phyloP scores from a whole-genome alignment of 2,329 filamentous ascomycete species.

The Colletotrichum spinosum region DNA sequence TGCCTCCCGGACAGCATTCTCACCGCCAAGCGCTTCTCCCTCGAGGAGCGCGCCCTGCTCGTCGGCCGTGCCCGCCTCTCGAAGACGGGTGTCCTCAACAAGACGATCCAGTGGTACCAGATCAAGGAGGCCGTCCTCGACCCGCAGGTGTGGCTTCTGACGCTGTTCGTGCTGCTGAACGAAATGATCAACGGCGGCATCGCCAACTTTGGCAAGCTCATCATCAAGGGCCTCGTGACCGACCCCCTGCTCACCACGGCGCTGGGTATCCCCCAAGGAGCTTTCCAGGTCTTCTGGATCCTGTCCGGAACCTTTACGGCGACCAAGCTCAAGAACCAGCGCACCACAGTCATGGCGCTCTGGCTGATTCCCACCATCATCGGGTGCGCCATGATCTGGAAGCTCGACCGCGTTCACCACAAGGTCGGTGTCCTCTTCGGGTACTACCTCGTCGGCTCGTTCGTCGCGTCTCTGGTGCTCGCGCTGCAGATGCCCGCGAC shows the following conservation, averaged over 20 bases:
- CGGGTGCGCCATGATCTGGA: constrained; percentile 62
- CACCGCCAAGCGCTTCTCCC: constrained; percentile 69
- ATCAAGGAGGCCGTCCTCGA: constrained; percentile 62
- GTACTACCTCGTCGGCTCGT: constrained; percentile 62
- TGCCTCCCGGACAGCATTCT: constrained; percentile 72
- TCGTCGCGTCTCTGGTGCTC: constrained; percentile 63
- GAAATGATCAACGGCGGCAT: constrained; percentile 64
- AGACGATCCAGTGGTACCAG: constrained; percentile 59
- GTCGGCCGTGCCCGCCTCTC: constrained; percentile 64
- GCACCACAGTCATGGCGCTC: constrained; percentile 63
- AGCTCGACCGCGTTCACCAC: constrained; percentile 52
- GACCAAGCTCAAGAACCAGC: constrained; percentile 59
- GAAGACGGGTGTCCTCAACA: constrained; percentile 60
- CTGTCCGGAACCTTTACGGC: constrained; percentile 64
- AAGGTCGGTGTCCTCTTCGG: constrained; percentile 61
- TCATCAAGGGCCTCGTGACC: constrained; percentile 48
- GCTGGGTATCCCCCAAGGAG: constrained; percentile 65
- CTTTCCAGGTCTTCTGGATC: constrained; percentile 65
- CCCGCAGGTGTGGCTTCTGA: constrained; percentile 70
- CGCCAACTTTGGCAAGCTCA: constrained; percentile 41
- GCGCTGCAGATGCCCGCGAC: constrained; percentile 63
- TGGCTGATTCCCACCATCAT: constrained; percentile 64
- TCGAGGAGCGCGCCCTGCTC: constrained; percentile 66
- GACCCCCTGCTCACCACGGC: constrained; percentile 56
- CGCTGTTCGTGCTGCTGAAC: constrained; percentile 59